Percentiles rank a stretch among this genome's conserved stretches.
These are phyloP conservation scores for Neonothopanus nambi DNA, from an alignment of 1,284 basidiomycete species.

Conservation along the genomic window DNA sequence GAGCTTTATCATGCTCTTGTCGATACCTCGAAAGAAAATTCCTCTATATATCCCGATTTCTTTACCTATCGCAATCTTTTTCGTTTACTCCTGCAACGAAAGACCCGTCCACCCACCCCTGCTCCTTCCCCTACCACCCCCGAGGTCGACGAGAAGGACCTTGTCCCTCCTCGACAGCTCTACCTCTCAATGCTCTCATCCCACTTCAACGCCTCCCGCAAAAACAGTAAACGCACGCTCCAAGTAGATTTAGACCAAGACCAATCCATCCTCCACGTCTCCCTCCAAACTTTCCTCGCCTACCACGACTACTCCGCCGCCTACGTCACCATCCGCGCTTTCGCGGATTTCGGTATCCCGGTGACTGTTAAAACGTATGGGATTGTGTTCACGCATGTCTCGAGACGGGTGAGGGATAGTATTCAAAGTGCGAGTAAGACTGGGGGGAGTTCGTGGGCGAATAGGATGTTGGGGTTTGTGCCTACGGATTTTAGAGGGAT, in stretches of 20 bases:
- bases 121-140: constrained; percentile 17
- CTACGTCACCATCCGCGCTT: constrained; percentile 12
- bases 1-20: constrained; percentile 42
- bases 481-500: not conserved
- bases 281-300: constrained; percentile 44
- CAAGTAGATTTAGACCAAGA: constrained; percentile 28
- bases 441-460: not conserved
- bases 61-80: constrained; percentile 49
- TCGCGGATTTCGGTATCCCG: not conserved
- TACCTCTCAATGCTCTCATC: constrained; percentile 48
- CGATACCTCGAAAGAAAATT: constrained; percentile 16
- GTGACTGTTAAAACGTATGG: not conserved
- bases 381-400: not conserved
- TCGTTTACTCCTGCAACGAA: constrained; percentile 31
- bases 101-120: constrained; percentile 12
- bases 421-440: not conserved
- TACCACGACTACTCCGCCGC: constrained; percentile 48
- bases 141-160: no score
- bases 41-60: constrained; percentile 38
- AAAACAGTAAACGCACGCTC: constrained; percentile 20
- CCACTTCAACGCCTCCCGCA: constrained; percentile 22
- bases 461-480: not conserved
- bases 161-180: constrained; percentile 42
- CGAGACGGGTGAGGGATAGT: not conserved
- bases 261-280: constrained; percentile 37